Base-by-base conservation (phyloP, 495 filamentous ascomycete species). In the Thermothielavioides terrestris region DNA sequence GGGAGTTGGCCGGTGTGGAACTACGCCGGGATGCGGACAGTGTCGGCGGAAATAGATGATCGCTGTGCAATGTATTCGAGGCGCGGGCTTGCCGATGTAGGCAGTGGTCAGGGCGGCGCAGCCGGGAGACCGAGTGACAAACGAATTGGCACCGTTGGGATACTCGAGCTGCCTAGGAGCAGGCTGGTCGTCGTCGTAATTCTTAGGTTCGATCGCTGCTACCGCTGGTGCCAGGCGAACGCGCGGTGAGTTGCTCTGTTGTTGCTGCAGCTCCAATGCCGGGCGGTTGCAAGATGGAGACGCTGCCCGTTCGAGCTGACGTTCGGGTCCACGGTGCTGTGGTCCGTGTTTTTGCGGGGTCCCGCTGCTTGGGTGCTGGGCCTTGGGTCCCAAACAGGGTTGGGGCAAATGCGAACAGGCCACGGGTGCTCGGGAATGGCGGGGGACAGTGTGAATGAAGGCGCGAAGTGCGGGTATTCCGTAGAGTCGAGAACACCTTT, bases 341-440 rank as follows among this genome's bases (percentile, higher is more conserved):
- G 44, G 48, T n/a, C n/a, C n/a, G n/a, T 43, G 37, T 42, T 56
- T 51, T 56, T 56, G 48, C 53, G 49, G 53, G 53, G 53, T 47
- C 52, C 37, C 45, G 35, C n/a, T n/a, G n/a, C n/a, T n/a, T n/a
- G n/a, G n/a, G n/a, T n/a, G n/a, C n/a, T 22, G 18, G 21, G 38
- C 6, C 38, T 21, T 30, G 15, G 14, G 37, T n/a, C 45, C 8
- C 22, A 32, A 34, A 28, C 45, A 20, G 32, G 36, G 46, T 22
- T 38, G 12, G 46, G 22, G 18, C 32, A 6, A 14, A 3, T 18
- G 12, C n/a, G n/a, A n/a, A n/a, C n/a, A n/a, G n/a, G n/a, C n/a
- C n/a, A n/a, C n/a, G n/a, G n/a, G n/a, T n/a, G n/a, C n/a, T n/a
- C n/a, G n/a, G n/a, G n/a, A n/a, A n/a, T n/a, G n/a, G n/a, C n/a